A percentile compares a stretch with the other conserved stretches of the same genome.
phyloP scores from a whole-genome alignment of 352 stramenopile genomes.

The Phytophthora palmivora region DNA sequence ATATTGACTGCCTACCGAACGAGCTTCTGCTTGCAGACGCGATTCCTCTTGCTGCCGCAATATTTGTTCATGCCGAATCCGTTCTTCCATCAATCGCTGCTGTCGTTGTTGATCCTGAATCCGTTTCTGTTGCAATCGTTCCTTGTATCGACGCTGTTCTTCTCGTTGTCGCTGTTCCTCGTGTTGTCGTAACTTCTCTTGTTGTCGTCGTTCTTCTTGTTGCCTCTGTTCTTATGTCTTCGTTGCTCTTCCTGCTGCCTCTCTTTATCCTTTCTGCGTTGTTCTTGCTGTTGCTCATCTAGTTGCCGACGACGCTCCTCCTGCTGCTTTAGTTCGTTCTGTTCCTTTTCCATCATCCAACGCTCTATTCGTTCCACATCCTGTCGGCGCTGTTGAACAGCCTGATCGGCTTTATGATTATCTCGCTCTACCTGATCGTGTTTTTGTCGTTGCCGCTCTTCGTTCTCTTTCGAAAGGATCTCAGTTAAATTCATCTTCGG shows the following conservation, averaged over 20 bases:
- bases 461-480: constrained; percentile 21
- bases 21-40: constrained; percentile 23
- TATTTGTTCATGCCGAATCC: constrained; percentile 21
- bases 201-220: constrained; percentile 11
- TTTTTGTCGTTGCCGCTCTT: constrained; percentile 10
- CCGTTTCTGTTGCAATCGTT: constrained; percentile 10
- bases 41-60: constrained; percentile 15
- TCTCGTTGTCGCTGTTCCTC: constrained; percentile 1
- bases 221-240: constrained; percentile 2
- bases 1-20: constrained; percentile 17
- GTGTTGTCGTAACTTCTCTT: constrained; percentile 5
- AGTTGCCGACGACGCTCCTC: not conserved
- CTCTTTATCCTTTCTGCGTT: not conserved
- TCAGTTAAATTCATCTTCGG: constrained; percentile 24
- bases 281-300: constrained; percentile 5
- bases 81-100: constrained; percentile 28
- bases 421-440: constrained; percentile 1
- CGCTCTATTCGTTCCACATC: not conserved
- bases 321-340: constrained; percentile 9
- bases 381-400: too few relatives aligned
- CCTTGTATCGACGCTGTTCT: constrained; percentile 6
- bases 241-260: constrained; percentile 7
- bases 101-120: constrained; percentile 22
- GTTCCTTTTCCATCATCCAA: not conserved
- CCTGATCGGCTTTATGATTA: too few relatives aligned